phyloP scores from a whole-genome alignment of 768 basidiomycete genomes.

The Suillus alpinus region DNA sequence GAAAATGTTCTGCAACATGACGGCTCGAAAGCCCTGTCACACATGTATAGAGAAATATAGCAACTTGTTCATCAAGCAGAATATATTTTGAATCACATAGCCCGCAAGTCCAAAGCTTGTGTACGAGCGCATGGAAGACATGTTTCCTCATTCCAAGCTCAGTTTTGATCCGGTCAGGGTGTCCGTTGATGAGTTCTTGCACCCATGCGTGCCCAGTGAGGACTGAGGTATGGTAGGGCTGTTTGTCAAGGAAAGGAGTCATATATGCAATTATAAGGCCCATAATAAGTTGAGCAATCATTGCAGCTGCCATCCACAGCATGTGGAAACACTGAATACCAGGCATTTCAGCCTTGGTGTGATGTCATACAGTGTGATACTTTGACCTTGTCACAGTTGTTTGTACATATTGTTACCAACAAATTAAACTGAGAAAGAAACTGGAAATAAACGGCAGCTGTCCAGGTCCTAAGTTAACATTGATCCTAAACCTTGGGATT shows the following conservation, averaged over 20 bases:
- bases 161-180: constrained; percentile 17
- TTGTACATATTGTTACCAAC: too few species aligned
- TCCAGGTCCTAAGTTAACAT: too few species aligned
- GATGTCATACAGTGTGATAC: background rate
- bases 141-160: constrained; percentile 21
- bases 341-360: background rate
- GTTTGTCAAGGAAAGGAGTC: background rate
- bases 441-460: too few species aligned
- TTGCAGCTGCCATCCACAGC: background rate
- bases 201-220: constrained; percentile 24
- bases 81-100: constrained; percentile 15
- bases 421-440: too few species aligned
- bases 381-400: too few species aligned
- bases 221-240: constrained; percentile 22
- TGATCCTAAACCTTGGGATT: too few species aligned
- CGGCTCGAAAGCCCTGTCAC: constrained; percentile 7
- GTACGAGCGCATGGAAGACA: constrained; percentile 20
- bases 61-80: constrained; percentile 12
- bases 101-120: constrained; percentile 13
- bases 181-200: constrained; percentile 20
- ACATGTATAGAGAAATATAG: constrained; percentile 15
- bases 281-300: background rate
- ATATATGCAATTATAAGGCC: background rate
- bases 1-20: constrained; percentile 14
- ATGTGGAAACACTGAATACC: background rate